Percentiles rank a stretch among this genome's conserved stretches.
phyloP scores from a whole-genome alignment of 371 early-diverging fungal species.

The Haplosporangium sp. region DNA sequence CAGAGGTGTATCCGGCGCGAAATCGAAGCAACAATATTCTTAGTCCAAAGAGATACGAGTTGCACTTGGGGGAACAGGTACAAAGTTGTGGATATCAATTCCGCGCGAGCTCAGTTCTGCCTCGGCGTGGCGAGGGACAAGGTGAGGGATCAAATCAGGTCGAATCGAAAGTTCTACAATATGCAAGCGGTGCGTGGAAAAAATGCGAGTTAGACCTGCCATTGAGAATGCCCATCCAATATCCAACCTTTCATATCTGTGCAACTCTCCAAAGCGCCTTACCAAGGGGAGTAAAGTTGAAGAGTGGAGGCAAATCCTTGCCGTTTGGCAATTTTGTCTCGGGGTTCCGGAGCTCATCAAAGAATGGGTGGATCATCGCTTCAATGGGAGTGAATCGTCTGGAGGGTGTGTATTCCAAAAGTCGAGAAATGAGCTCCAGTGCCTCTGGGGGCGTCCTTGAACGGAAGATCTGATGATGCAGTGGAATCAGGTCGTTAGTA shows the following conservation, averaged over 20 bases:
- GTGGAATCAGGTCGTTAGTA: background rate
- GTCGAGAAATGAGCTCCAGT: slow-evolving; percentile 85
- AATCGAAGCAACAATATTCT: slow-evolving; percentile 5
- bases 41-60: slow-evolving; percentile 57
- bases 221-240: background rate
- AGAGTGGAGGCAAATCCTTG: slow-evolving; percentile 86
- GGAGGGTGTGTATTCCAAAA: slow-evolving; percentile 96
- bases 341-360: slow-evolving; percentile 93
- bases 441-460: slow-evolving; percentile 87
- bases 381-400: slow-evolving; percentile 94
- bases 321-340: slow-evolving; percentile 84
- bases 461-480: slow-evolving; percentile 75
- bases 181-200: background rate
- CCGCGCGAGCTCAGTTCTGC: slow-evolving; percentile 65
- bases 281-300: slow-evolving; percentile 91
- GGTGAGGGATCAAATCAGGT: slow-evolving; percentile 73
- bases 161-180: slow-evolving; percentile 78
- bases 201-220: too few relatives aligned
- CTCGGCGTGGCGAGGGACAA: slow-evolving; percentile 80
- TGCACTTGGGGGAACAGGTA: slow-evolving; percentile 59
- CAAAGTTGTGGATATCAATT: slow-evolving; percentile 74
- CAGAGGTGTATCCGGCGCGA: too few relatives aligned
- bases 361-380: slow-evolving; percentile 96
- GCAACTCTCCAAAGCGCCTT: slow-evolving; percentile 21
- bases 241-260: background rate